These are phyloP conservation scores for Penicilliopsis zonata DNA, from an alignment of 495 filamentous ascomycete genomes.

Conservation along the genomic window DNA sequence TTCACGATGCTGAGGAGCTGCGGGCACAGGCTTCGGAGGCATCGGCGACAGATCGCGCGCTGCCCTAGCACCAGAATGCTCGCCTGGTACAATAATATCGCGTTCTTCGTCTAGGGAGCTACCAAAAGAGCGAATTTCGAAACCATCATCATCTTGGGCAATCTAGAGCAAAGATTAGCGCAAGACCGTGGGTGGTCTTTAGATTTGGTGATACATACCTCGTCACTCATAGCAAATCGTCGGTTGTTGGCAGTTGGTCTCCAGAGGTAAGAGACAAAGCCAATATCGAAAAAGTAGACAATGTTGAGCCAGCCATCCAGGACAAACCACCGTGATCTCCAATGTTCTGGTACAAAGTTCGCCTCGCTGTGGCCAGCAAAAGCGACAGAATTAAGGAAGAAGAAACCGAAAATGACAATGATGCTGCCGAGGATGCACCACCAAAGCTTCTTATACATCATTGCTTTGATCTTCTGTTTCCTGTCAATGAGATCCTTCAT, in stretches of 20 bases:
- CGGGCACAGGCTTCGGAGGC: conserved; percentile 38
- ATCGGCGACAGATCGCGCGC: conserved; percentile 35
- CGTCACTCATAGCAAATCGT: conserved; percentile 97
- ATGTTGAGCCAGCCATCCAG: conserved; percentile 96
- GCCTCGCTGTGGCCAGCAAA: conserved; percentile 74
- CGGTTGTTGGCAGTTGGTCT: conserved; percentile 93
- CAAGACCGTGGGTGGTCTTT: neutral
- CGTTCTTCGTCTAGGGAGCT: conserved; percentile 66
- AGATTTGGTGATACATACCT: conserved; percentile 36
- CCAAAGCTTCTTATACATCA: conserved; percentile 99
- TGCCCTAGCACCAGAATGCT: conserved; percentile 14
- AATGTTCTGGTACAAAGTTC: conserved; percentile 88
- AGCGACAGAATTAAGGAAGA: conserved; percentile 87
- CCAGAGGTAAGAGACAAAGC: conserved; percentile 94
- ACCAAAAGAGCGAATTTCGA: conserved; percentile 90
- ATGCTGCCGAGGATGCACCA: conserved; percentile 91
- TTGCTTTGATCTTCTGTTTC: conserved; percentile 84
- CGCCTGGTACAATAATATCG: conserved; percentile 29
- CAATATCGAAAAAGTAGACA: conserved; percentile 87
- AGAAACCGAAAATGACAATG: conserved; percentile 91
- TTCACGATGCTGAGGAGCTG: conserved; percentile 38
- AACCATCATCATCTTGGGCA: conserved; percentile 96
- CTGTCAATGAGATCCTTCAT: conserved; percentile 92
- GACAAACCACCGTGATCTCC: conserved; percentile 95
- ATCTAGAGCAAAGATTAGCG: conserved; percentile 41